Percentiles rank a stretch among this genome's conserved stretches.
phyloP scores from a whole-genome alignment of 805 yeast species.

The Candida namnaoensis region DNA sequence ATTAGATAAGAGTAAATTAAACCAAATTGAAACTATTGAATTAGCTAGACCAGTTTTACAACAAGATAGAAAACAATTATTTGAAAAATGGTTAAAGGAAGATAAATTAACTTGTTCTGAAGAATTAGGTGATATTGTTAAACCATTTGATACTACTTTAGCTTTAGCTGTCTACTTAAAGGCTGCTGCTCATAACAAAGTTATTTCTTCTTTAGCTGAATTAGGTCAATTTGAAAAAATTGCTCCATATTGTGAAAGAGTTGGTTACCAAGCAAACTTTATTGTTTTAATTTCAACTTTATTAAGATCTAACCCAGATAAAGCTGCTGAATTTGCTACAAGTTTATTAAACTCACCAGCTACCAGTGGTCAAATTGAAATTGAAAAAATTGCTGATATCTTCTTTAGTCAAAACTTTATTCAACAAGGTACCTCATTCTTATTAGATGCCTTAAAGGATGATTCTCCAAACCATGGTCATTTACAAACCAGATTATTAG shows the following conservation, averaged over 20 bases:
- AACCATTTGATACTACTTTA: constrained; percentile 75
- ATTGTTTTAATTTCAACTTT: constrained; percentile 84
- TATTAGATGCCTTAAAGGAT: constrained; percentile 89
- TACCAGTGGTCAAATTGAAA: constrained; percentile 50
- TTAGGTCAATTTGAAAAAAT: constrained; percentile 95
- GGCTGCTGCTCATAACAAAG: constrained; percentile 78
- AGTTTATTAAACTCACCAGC: constrained; percentile 64
- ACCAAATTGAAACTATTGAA: constrained; percentile 89
- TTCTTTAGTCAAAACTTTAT: constrained; percentile 90
- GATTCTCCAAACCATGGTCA: constrained; percentile 94
- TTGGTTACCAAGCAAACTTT: constrained; percentile 82
- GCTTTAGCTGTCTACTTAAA: constrained; percentile 89
- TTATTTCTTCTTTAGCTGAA: constrained; percentile 87
- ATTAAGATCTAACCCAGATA: constrained; percentile 91
- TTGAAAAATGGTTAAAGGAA: constrained; percentile 95
- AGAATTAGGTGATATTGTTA: constrained; percentile 93
- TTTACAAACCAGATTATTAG: constrained; percentile 88
- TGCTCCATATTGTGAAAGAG: constrained; percentile 87
- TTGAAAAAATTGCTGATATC: constrained; percentile 85
- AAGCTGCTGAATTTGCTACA: constrained; percentile 95
- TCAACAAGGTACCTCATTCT: constrained; percentile 97
- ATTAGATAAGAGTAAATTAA: constrained; percentile 86
- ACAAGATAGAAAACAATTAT: constrained; percentile 86
- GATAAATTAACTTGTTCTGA: constrained; percentile 93
- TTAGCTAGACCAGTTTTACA: constrained; percentile 92